Evolutionary conservation across 108 stramenopile species (phyloP).

Genomic region (Pseudonitzschia multiseries): DNA sequence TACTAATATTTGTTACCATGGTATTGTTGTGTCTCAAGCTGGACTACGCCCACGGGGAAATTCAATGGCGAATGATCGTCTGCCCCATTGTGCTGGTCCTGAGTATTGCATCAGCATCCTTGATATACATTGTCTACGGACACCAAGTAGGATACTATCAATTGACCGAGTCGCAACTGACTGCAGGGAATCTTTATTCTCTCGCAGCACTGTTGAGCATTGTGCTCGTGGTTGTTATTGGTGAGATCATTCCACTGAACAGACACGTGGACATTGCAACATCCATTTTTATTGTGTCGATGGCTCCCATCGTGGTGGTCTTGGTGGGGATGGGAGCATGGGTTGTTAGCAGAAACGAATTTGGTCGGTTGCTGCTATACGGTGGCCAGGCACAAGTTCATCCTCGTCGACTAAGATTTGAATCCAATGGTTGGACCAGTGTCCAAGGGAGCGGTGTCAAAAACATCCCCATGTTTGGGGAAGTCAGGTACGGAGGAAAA

Average conservation of each 20-base stretch:
- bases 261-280: conserved; percentile 57
- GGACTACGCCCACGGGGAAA: conserved; percentile 52
- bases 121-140: conserved; percentile 81
- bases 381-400: conserved; percentile 85
- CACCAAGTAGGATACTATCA: conserved; percentile 86
- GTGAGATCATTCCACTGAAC: conserved; percentile 55
- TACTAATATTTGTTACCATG: conserved; percentile 63
- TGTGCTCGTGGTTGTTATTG: conserved; percentile 68
- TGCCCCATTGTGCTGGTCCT: conserved; percentile 61
- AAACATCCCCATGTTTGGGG: conserved; percentile 87
- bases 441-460: conserved; percentile 77
- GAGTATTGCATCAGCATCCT: conserved; percentile 54
- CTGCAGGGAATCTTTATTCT: conserved; percentile 80
- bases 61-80: conserved; percentile 58
- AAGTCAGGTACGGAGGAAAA: conserved; percentile 58
- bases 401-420: conserved; percentile 66
- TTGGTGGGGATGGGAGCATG: conserved; percentile 83
- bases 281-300: conserved; percentile 57
- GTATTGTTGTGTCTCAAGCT: conserved; percentile 59
- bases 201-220: conserved; percentile 70
- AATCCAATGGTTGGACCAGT: conserved; percentile 74
- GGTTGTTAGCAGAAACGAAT: conserved; percentile 81
- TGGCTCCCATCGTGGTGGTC: conserved; percentile 74
- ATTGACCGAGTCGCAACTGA: conserved; percentile 79
- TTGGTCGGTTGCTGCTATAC: conserved; percentile 68